Evolutionary conservation across 306 rosid genomes (phyloP).

Genomic region (Begonia fuchsioides): DNA sequence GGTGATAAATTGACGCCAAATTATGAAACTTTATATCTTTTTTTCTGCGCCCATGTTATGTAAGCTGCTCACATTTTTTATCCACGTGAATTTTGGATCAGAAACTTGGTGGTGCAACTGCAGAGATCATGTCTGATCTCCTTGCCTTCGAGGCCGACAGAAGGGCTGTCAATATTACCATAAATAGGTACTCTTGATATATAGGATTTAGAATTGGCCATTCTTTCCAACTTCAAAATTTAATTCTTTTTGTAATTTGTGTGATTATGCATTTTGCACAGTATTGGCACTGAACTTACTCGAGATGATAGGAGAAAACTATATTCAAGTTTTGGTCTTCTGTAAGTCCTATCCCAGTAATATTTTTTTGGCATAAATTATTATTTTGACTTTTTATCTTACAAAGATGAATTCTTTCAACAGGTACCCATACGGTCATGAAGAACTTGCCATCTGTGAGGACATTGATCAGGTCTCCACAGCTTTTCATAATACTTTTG

Average conservation of each 20-base stretch:
- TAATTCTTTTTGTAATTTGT: not conserved
- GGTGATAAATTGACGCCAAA: conserved; percentile 27
- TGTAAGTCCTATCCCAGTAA: conserved; percentile 37
- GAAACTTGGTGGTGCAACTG: conserved; percentile 98
- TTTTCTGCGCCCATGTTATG: too few relatives aligned
- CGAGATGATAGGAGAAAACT: conserved; percentile 88
- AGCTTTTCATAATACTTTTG: not conserved
- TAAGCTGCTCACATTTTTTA: too few relatives aligned
- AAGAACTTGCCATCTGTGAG: conserved; percentile 88
- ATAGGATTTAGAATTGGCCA: too few relatives aligned
- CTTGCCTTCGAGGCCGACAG: conserved; percentile 97
- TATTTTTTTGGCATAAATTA: not conserved
- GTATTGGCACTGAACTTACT: conserved; percentile 97
- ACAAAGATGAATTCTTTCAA: conserved; percentile 10
- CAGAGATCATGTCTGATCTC: conserved; percentile 95
- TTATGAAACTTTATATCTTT: not conserved
- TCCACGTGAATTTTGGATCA: conserved; percentile 12
- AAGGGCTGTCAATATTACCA: conserved; percentile 93
- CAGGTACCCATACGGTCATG: conserved; percentile 93
- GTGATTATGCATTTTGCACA: conserved; percentile 16
- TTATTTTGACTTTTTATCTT: conserved; percentile 6
- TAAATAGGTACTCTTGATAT: conserved; percentile 49
- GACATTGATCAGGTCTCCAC: conserved; percentile 83
- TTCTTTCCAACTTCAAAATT: too few relatives aligned
- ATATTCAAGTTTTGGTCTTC: conserved; percentile 86